phyloP scores from a whole-genome alignment of 768 basidiomycete genomes.

The Lepiota subincarnata region DNA sequence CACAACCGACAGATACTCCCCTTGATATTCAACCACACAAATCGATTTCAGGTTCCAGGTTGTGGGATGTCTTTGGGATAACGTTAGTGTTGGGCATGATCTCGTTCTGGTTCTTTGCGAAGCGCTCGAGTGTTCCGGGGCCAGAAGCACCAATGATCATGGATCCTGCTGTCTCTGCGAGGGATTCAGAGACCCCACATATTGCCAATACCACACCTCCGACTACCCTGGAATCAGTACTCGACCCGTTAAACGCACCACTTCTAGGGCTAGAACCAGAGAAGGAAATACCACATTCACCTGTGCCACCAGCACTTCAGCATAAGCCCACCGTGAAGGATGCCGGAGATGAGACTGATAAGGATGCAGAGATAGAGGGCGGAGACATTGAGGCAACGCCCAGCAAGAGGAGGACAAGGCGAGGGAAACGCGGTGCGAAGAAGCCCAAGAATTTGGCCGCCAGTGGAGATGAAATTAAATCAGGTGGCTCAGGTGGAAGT shows the following conservation, averaged over 20 bases:
- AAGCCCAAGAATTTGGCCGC: slow-evolving; percentile 31
- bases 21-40: slow-evolving; percentile 7
- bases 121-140: neutral
- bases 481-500: slow-evolving; percentile 24
- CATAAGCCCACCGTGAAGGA: slow-evolving; percentile 22
- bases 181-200: neutral
- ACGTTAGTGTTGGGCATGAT: slow-evolving; percentile 13
- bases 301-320: neutral
- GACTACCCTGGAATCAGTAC: neutral
- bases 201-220: neutral
- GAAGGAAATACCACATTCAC: neutral
- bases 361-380: slow-evolving; percentile 26
- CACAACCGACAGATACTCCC: slow-evolving; percentile 6
- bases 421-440: slow-evolving; percentile 54
- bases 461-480: neutral
- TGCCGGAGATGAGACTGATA: slow-evolving; percentile 59
- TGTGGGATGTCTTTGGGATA: slow-evolving; percentile 12
- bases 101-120: slow-evolving; percentile 15
- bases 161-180: neutral
- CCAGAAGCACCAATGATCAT: neutral
- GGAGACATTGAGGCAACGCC: slow-evolving; percentile 30
- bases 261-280: neutral
- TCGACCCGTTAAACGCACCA: neutral
- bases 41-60: neutral
- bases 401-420: slow-evolving; percentile 40